phyloP scores from a whole-genome alignment of 2,329 filamentous ascomycete species.

The Phialophora macrospora region DNA sequence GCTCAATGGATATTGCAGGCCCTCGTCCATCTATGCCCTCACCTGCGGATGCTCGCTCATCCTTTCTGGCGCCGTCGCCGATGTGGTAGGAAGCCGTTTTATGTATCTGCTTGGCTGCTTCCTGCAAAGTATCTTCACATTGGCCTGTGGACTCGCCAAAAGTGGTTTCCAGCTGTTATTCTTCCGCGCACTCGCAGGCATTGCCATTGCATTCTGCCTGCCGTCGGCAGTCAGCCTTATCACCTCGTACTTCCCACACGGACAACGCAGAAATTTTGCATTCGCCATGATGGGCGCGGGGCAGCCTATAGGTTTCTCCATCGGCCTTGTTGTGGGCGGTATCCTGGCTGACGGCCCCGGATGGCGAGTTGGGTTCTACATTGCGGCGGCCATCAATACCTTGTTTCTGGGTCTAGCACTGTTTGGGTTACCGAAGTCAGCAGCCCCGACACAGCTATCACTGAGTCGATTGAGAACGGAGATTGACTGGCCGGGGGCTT shows the following conservation, averaged over 20 bases:
- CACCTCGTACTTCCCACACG: slow-evolving; percentile 53
- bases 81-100: slow-evolving; percentile 55
- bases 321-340: slow-evolving; percentile 59
- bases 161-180: slow-evolving; percentile 52
- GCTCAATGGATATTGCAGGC: slow-evolving; percentile 29
- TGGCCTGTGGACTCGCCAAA: slow-evolving; percentile 52
- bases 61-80: slow-evolving; percentile 57
- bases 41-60: slow-evolving; percentile 58
- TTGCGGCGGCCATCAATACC: slow-evolving; percentile 52
- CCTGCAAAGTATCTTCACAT: slow-evolving; percentile 51
- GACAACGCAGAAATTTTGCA: slow-evolving; percentile 56
- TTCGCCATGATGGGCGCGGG: slow-evolving; percentile 59
- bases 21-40: slow-evolving; percentile 47
- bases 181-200: slow-evolving; percentile 54
- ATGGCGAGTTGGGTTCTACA: slow-evolving; percentile 60
- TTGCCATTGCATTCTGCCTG: slow-evolving; percentile 56
- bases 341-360: slow-evolving; percentile 54
- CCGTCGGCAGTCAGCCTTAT: slow-evolving; percentile 58
- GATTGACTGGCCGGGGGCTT: slow-evolving; percentile 61
- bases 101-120: slow-evolving; percentile 56
- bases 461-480: slow-evolving; percentile 46
- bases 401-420: slow-evolving; percentile 45
- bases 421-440: slow-evolving; percentile 48
- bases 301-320: slow-evolving; percentile 58
- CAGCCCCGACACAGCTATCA: slow-evolving; percentile 33